Evolutionary conservation across 768 basidiomycete genomes (phyloP).

Genomic region (Tylopilus plumbeoviolaceoides): DNA sequence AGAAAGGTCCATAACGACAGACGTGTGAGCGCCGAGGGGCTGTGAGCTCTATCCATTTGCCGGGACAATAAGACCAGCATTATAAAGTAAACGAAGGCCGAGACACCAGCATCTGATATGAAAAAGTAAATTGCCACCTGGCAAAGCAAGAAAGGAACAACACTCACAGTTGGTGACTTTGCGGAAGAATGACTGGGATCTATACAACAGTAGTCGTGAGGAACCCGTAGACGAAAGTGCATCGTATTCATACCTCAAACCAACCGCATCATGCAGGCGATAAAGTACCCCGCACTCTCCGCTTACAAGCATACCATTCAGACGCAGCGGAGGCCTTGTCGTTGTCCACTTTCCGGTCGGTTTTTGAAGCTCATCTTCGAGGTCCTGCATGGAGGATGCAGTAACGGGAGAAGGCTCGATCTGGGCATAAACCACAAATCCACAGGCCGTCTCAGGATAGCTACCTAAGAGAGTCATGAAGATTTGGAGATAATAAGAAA

Average conservation of each 20-base stretch:
- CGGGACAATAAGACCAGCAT: slow-evolving; percentile 67
- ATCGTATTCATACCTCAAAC: slow-evolving; percentile 52
- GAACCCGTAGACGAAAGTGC: neutral
- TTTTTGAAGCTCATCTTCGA: slow-evolving; percentile 69
- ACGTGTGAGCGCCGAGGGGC: slow-evolving; percentile 72
- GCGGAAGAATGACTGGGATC: slow-evolving; percentile 63
- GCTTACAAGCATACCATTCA: slow-evolving; percentile 70
- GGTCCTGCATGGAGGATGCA: slow-evolving; percentile 54
- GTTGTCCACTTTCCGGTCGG: slow-evolving; percentile 71
- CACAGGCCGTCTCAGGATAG: slow-evolving; percentile 48
- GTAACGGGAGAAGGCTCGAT: slow-evolving; percentile 53
- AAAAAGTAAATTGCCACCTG: slow-evolving; percentile 1
- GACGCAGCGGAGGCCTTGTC: slow-evolving; percentile 47
- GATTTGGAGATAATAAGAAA: neutral
- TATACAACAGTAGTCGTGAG: slow-evolving; percentile 16
- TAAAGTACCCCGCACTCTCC: slow-evolving; percentile 76
- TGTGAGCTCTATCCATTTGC: slow-evolving; percentile 72
- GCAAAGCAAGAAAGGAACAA: neutral
- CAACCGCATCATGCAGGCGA: slow-evolving; percentile 60
- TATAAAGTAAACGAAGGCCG: slow-evolving; percentile 61
- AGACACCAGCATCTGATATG: slow-evolving; percentile 63
- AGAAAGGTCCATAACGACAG: slow-evolving; percentile 84
- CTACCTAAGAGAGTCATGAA: slow-evolving; percentile 34
- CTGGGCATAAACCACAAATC: slow-evolving; percentile 65
- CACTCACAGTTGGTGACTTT: slow-evolving; percentile 65